phyloP scores from a whole-genome alignment of 306 rosid species.

The Cucurbita ficifolia region DNA sequence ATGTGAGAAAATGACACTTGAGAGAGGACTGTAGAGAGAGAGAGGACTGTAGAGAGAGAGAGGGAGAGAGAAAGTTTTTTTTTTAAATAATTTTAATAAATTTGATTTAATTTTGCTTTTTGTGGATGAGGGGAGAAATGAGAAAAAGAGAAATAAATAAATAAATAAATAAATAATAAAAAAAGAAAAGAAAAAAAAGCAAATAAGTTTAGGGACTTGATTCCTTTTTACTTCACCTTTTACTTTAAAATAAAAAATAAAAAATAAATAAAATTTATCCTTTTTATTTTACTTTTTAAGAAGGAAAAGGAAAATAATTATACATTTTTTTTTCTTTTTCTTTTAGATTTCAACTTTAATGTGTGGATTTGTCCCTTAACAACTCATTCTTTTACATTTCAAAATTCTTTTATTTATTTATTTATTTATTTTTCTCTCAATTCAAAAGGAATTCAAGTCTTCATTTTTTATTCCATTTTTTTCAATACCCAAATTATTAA shows the following conservation, averaged over 20 bases:
- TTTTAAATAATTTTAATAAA: no score
- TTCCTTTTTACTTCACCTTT: slow-evolving; percentile 19
- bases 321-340: not conserved
- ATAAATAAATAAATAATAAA: not conserved
- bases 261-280: not conserved
- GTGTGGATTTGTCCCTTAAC: slow-evolving; percentile 6
- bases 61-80: slow-evolving; percentile 8
- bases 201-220: slow-evolving; percentile 13
- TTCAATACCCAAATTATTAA: not conserved
- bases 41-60: slow-evolving; percentile 17
- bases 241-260: not conserved
- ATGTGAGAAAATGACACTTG: slow-evolving; percentile 97
- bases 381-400: not conserved
- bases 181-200: slow-evolving; percentile 1
- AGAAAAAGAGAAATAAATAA: slow-evolving; percentile 1
- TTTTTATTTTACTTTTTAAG: not conserved
- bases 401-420: no score
- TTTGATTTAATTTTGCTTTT: no score
- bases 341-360: not conserved
- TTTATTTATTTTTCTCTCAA: not conserved
- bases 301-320: not conserved
- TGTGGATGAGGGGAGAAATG: slow-evolving; percentile 2
- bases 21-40: slow-evolving; percentile 28
- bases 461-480: not conserved
- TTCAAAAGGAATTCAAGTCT: not conserved